Evolutionary conservation across 202 grass and related monocot genomes (phyloP).

Genomic region (Panicum virgatum): DNA sequence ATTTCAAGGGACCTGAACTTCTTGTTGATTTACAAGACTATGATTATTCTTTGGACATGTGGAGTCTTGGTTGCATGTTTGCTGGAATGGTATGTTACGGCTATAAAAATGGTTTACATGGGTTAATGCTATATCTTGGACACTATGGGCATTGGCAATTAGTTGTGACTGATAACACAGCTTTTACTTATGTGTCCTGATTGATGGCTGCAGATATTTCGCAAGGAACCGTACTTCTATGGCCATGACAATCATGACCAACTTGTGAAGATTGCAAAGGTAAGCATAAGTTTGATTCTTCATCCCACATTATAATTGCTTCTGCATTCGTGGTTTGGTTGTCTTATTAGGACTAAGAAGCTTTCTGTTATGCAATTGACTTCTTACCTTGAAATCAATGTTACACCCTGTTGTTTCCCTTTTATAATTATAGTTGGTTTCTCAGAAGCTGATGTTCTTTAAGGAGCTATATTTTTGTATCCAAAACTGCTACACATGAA

Average conservation of each 20-base stretch:
- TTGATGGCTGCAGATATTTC: constrained; percentile 69
- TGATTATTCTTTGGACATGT: constrained; percentile 90
- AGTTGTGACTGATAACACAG: background rate
- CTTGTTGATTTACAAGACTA: constrained; percentile 93
- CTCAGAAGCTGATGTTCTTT: background rate
- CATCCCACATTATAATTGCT: background rate
- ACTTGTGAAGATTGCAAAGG: constrained; percentile 82
- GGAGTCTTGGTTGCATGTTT: constrained; percentile 95
- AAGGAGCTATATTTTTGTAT: background rate
- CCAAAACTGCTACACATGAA: background rate
- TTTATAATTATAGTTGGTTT: background rate
- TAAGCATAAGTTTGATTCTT: constrained; percentile 29
- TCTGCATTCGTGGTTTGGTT: background rate
- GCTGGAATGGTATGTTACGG: constrained; percentile 76
- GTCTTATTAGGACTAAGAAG: background rate
- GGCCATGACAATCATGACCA: constrained; percentile 85
- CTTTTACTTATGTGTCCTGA: constrained; percentile 25
- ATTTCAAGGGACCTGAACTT: constrained; percentile 89
- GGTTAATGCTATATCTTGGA: constrained; percentile 21
- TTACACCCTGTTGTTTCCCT: background rate
- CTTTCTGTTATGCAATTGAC: background rate
- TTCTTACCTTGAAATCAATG: background rate
- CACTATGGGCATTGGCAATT: background rate
- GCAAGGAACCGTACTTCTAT: constrained; percentile 88
- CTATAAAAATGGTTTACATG: background rate